A percentile compares a stretch with the other conserved stretches of the same genome.
Evolutionary conservation across 169 alveolate genomes (phyloP).

Genomic region (Plasmodium cynomolgi): DNA sequence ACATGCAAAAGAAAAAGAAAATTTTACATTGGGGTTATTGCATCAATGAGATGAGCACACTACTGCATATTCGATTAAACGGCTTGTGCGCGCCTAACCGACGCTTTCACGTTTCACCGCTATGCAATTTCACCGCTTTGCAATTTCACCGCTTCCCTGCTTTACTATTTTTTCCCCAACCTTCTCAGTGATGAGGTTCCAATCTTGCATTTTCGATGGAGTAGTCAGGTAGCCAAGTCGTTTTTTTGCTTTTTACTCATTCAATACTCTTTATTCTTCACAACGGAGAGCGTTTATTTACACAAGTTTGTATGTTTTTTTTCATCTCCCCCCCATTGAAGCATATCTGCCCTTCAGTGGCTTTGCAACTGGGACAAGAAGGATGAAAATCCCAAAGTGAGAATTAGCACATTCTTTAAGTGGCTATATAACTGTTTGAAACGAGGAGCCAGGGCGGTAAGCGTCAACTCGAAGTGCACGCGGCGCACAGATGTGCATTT

Average conservation of each 20-base stretch:
- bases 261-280: neutral
- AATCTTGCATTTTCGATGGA: slow-evolving; percentile 93
- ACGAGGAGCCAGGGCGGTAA: slow-evolving; percentile 92
- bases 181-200: slow-evolving; percentile 85
- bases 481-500: neutral
- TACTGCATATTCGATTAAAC: neutral
- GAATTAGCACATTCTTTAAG: slow-evolving; percentile 93
- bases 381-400: slow-evolving; percentile 91
- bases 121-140: neutral
- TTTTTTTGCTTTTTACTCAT: neutral
- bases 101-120: neutral
- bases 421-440: slow-evolving; percentile 88
- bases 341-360: slow-evolving; percentile 97
- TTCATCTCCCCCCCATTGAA: neutral
- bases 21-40: neutral
- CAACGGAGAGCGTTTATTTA: neutral
- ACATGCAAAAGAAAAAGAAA: neutral
- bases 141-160: neutral
- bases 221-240: slow-evolving; percentile 55
- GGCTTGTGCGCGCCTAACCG: neutral
- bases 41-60: neutral
- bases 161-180: neutral
- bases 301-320: neutral
- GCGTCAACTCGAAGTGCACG: neutral
- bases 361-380: slow-evolving; percentile 94